phyloP scores from a whole-genome alignment of 106 monocot genomes.

The Agapanthus africanus region DNA sequence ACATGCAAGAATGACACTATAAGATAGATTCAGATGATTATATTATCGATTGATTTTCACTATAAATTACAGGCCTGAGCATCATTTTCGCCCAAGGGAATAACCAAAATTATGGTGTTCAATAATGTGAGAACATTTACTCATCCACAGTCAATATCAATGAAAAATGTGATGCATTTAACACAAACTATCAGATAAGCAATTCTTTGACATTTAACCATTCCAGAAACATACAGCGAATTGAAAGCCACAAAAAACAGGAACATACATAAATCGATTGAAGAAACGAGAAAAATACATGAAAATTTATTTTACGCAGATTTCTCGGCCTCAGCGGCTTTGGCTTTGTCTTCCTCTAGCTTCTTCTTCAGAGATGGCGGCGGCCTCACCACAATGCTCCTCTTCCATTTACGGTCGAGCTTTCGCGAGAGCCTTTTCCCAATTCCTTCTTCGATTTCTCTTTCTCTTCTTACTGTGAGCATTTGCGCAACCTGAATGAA shows the following conservation, averaged over 20 bases:
- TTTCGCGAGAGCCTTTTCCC: constrained; percentile 83
- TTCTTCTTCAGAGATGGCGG: constrained; percentile 87
- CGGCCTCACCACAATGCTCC: constrained; percentile 76
- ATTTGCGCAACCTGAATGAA: constrained; percentile 68
- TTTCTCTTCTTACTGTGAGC: constrained; percentile 86
- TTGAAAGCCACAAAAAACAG: not conserved
- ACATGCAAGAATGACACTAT: no score
- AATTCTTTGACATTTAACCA: not conserved
- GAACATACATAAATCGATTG: not conserved
- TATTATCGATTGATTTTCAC: not conserved
- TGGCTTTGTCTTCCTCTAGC: constrained; percentile 43
- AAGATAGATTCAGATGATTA: not conserved
- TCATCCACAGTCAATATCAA: no score
- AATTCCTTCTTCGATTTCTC: constrained; percentile 88
- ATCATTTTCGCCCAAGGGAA: no score
- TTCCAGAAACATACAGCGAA: not conserved
- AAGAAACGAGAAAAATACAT: not conserved
- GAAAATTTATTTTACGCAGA: constrained; percentile 12
- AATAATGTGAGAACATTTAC: no score
- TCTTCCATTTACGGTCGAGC: constrained; percentile 90
- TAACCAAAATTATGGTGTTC: no score
- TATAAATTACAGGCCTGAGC: no score
- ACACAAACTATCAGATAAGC: no score
- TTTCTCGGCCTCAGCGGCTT: constrained; percentile 49
- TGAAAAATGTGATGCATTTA: no score